Evolutionary conservation across 1,284 basidiomycete genomes (phyloP).

Genomic region (Thelephora terrestris): DNA sequence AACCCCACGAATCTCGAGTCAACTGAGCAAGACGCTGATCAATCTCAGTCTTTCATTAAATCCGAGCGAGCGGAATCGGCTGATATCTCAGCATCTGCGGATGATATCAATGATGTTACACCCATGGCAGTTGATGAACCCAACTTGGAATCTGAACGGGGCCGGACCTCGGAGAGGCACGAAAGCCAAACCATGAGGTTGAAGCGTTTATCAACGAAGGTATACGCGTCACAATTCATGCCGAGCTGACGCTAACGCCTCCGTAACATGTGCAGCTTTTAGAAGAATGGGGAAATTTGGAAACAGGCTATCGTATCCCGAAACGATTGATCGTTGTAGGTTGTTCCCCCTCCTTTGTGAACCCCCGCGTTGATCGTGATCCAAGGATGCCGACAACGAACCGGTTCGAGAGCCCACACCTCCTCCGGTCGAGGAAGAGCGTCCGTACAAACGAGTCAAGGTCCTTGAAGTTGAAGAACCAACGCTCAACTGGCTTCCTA

Average conservation of each 20-base stretch:
- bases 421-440: conserved; percentile 17
- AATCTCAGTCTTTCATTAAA: too few relatives aligned
- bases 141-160: conserved; percentile 33
- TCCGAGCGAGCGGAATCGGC: too few relatives aligned
- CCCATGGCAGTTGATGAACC: too few relatives aligned
- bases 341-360: conserved; percentile 9
- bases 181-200: conserved; percentile 44
- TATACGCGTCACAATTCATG: conserved; percentile 1
- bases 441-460: conserved; percentile 24
- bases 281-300: conserved; percentile 66
- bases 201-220: background rate
- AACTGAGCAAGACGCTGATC: too few relatives aligned
- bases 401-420: conserved; percentile 4
- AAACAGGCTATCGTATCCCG: conserved; percentile 78
- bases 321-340: conserved; percentile 46
- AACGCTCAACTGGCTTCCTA: conserved; percentile 9
- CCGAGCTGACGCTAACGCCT: too few relatives aligned
- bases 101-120: too few relatives aligned
- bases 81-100: too few relatives aligned
- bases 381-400: conserved; percentile 17
- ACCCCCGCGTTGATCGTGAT: background rate
- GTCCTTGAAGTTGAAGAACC: conserved; percentile 13
- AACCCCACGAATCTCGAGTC: too few relatives aligned
- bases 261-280: conserved; percentile 46
- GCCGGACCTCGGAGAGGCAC: conserved; percentile 42